These are phyloP conservation scores for Kodamaea anthophila DNA, from an alignment of 1,139 yeast genomes.

Conservation along the genomic window DNA sequence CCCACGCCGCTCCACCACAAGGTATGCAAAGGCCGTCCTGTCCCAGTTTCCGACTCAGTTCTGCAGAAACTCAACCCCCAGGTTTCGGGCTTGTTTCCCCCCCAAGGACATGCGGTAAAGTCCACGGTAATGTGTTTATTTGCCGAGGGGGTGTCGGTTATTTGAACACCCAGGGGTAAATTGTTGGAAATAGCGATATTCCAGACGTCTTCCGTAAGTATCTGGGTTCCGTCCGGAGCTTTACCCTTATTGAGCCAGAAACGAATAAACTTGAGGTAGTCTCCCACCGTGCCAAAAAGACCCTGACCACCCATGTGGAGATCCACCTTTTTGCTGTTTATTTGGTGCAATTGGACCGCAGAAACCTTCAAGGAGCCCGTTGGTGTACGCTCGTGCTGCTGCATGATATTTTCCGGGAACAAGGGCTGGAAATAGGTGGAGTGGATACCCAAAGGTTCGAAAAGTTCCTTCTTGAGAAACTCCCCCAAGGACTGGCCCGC, in stretches of 20 bases:
- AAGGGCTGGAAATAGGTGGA: constrained; percentile 16
- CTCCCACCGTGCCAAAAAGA: constrained; percentile 36
- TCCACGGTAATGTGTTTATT: background rate
- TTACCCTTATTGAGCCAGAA: constrained; percentile 39
- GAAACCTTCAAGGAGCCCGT: constrained; percentile 1
- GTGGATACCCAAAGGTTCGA: constrained; percentile 40
- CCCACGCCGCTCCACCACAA: constrained; percentile 44
- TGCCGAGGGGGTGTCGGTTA: background rate
- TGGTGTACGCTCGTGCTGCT: constrained; percentile 4
- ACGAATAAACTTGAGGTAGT: constrained; percentile 38
- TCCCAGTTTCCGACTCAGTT: constrained; percentile 17
- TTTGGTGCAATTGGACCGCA: background rate
- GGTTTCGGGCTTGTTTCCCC: constrained; percentile 2
- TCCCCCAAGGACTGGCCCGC: constrained; percentile 38
- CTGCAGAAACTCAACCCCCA: constrained; percentile 5
- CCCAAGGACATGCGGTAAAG: constrained; percentile 2
- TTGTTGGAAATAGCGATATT: constrained; percentile 29
- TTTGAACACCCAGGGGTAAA: constrained; percentile 21
- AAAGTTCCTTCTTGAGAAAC: constrained; percentile 31
- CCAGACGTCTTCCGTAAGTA: constrained; percentile 26
- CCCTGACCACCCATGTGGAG: constrained; percentile 48
- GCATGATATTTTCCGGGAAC: constrained; percentile 1
- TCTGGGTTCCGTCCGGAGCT: constrained; percentile 30
- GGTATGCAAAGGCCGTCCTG: constrained; percentile 37
- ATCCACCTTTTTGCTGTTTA: background rate